These are phyloP conservation scores for Wakefieldia striispora DNA, from an alignment of 768 basidiomycete species.

Conservation along the genomic window DNA sequence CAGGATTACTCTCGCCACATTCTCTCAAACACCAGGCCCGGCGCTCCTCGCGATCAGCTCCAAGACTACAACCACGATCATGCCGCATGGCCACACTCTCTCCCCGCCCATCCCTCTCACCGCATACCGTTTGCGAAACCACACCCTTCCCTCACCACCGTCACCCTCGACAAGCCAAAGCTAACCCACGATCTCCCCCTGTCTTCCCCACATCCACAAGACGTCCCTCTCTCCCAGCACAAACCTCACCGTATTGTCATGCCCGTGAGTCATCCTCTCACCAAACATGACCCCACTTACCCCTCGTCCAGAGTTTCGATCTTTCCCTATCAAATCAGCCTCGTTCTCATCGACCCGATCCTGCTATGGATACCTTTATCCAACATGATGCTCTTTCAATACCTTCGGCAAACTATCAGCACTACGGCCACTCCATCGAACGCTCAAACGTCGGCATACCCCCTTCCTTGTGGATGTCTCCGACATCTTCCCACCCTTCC, in stretches of 20 bases:
- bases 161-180: conserved; percentile 24
- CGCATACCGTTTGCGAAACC: conserved; percentile 33
- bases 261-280: conserved; percentile 10
- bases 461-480: conserved; percentile 85
- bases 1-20: conserved; percentile 33
- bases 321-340: conserved; percentile 13
- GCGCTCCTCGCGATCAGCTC: conserved; percentile 14
- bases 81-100: conserved; percentile 26
- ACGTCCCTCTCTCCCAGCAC: conserved; percentile 8
- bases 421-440: conserved; percentile 39
- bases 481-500: conserved; percentile 48
- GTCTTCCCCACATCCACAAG: conserved; percentile 9
- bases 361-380: conserved; percentile 5
- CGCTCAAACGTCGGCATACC: conserved; percentile 56
- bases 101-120: conserved; percentile 18
- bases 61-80: conserved; percentile 22
- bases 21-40: conserved; percentile 16
- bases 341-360: conserved; percentile 14
- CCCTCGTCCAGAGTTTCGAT: conserved; percentile 17
- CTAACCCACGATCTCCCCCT: conserved; percentile 17
- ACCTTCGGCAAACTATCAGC: conserved; percentile 19
- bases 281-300: conserved; percentile 1
- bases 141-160: conserved; percentile 22
- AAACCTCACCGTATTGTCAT: conserved; percentile 17
- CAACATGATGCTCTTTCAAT: conserved; percentile 22